Conservation (phyloP, 2,329 filamentous ascomycete species). For the Apiospora pterosperma region DNA sequence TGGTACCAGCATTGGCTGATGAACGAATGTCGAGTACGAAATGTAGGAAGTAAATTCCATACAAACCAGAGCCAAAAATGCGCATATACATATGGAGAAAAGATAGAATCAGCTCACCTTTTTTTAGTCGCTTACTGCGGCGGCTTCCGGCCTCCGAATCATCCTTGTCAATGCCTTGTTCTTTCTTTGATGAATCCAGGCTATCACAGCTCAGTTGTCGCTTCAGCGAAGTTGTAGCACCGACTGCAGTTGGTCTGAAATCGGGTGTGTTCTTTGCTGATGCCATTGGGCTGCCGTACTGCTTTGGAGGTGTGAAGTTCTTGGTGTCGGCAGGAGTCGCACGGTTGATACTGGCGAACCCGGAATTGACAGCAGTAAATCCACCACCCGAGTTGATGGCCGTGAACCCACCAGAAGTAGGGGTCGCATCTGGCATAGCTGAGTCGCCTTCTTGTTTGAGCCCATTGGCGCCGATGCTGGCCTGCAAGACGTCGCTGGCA, state of each 20-base stretch:
- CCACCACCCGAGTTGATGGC: slow-evolving; percentile 50
- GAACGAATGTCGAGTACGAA: not conserved
- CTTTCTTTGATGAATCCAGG: slow-evolving; percentile 45
- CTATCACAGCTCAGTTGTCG: slow-evolving; percentile 67
- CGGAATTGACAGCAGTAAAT: slow-evolving; percentile 71
- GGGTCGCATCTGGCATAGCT: slow-evolving; percentile 43
- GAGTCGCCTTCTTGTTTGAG: slow-evolving; percentile 44
- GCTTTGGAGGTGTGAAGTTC: slow-evolving; percentile 59
- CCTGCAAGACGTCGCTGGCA: slow-evolving; percentile 51
- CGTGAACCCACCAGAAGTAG: slow-evolving; percentile 55
- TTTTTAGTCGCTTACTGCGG: slow-evolving; percentile 89
- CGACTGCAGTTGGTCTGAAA: slow-evolving; percentile 52
- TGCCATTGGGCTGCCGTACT: slow-evolving; percentile 57
- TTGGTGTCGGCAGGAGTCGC: slow-evolving; percentile 44
- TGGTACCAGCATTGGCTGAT: not conserved
- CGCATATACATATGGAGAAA: not conserved
- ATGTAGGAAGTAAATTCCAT: not conserved
- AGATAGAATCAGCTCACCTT: slow-evolving; percentile 52
- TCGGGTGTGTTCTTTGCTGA: slow-evolving; percentile 65
- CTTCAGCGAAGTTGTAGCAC: slow-evolving; percentile 65
- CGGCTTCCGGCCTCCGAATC: slow-evolving; percentile 66
- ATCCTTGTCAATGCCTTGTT: slow-evolving; percentile 45
- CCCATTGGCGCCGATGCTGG: slow-evolving; percentile 36
- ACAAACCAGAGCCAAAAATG: not conserved
- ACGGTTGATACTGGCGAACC: slow-evolving; percentile 67